Conservation (phyloP, 2,329 filamentous ascomycete genomes). For the Akanthomyces lecanii region DNA sequence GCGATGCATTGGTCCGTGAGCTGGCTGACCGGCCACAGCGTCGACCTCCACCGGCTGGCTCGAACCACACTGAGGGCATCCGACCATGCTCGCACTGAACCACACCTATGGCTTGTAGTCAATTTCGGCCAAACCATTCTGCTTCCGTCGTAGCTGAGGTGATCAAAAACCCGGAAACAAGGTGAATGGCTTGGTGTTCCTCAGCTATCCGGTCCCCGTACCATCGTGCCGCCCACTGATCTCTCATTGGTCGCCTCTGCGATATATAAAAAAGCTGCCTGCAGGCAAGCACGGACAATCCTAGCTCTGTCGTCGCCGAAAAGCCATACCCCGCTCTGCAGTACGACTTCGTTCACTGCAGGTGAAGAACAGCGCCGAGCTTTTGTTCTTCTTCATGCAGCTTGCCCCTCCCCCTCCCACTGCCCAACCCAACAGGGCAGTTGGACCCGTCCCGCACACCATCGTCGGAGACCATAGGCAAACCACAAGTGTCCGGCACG, state of each 20-base stretch:
- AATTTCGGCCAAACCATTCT: background rate
- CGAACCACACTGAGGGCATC: background rate
- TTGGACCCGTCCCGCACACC: background rate
- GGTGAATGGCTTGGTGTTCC: background rate
- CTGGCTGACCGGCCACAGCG: background rate
- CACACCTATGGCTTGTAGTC: background rate
- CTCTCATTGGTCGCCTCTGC: conserved; percentile 4
- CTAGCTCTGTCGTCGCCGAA: background rate
- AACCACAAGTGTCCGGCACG: background rate
- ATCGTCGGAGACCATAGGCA: background rate
- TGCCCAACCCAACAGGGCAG: conserved; percentile 6
- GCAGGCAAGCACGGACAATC: background rate
- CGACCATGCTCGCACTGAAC: background rate
- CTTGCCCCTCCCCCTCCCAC: conserved; percentile 4
- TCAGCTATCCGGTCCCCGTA: background rate
- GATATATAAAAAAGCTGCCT: background rate
- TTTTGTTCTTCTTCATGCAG: background rate
- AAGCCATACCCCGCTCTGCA: conserved; percentile 5
- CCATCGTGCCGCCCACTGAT: background rate
- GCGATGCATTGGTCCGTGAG: background rate
- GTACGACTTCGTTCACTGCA: background rate
- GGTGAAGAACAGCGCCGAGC: background rate
- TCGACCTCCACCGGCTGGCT: background rate
- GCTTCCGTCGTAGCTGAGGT: background rate
- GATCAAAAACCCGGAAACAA: background rate